A percentile compares a stretch with the other conserved stretches of the same genome.
These are phyloP conservation scores for Ceraceosorus bombacis DNA, from an alignment of 1,284 basidiomycete species.

Conservation along the genomic window DNA sequence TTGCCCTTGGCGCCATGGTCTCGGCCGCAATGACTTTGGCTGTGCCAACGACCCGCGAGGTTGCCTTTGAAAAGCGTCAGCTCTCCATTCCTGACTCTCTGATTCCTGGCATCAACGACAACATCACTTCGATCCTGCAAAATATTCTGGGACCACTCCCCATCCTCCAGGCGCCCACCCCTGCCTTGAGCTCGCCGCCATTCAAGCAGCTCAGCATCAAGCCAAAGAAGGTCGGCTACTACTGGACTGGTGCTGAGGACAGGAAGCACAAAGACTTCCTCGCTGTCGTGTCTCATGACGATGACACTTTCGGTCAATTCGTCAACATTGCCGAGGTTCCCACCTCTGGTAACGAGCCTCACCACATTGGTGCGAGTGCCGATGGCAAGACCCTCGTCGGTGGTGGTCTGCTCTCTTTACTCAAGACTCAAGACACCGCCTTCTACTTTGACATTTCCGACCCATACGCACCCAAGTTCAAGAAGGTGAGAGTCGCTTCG, in stretches of 20 bases:
- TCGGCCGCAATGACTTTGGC: not conserved
- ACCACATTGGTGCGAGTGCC: not conserved
- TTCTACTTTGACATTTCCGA: not conserved
- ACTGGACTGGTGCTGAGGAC: not conserved
- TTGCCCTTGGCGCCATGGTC: not conserved
- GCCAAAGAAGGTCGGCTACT: constrained; percentile 1
- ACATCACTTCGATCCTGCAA: not conserved
- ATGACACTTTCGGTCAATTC: not conserved
- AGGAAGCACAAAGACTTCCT: constrained; percentile 1
- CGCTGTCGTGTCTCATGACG: not conserved
- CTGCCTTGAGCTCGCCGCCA: not conserved
- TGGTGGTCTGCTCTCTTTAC: not conserved
- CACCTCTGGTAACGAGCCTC: constrained; percentile 1
- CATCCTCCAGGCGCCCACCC: not conserved
- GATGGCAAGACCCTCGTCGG: constrained; percentile 1
- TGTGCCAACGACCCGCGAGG: not conserved
- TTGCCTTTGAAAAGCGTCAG: not conserved
- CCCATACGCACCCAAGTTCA: not conserved
- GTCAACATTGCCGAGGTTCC: constrained; percentile 1
- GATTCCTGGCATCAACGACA: not conserved
- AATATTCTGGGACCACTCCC: not conserved
- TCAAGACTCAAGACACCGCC: constrained; percentile 1
- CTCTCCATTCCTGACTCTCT: not conserved
- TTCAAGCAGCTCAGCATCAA: not conserved
- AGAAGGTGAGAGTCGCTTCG: not conserved